Evolutionary conservation across 169 alveolate species (phyloP), one percentile per base, ranked within the genome.

Genomic region (Cryptosporidium meleagridis): DNA sequence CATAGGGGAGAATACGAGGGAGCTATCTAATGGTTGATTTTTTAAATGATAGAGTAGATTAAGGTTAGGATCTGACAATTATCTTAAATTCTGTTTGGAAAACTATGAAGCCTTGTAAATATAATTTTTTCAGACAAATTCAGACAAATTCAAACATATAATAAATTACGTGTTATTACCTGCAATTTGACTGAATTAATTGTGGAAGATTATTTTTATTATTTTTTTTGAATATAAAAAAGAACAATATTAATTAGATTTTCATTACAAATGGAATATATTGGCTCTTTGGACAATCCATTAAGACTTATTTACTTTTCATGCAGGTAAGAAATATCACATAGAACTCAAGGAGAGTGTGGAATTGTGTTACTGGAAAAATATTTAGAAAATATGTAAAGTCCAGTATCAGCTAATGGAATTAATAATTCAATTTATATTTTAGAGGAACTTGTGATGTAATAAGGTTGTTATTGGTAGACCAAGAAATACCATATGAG

Each of bases 371-470:
- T 9, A 37, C n/a, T 55, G 31, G 67, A 26, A 10, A 55, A 8
- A 3, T 55, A 55, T n/a, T 10, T 26, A 55, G 35, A 21, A 3
- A 29, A 14, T 48, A 48, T 3, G 23, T 48, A 12, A 48, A 48
- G 14, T 16, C 55, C 55, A 48, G 55, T 21, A 16, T 48, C 10
- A 7, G 18, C 3, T 67, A 67, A 31, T 12, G 41, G 35, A 33
- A 39, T 14, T 21, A 26, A 37, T 37, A 26, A 37, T 37, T 69
- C 41, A 37, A 70, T 70, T 1, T 8, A 55, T 8, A 41, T 21
- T 73, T 41, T 62, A 80, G 89, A 39, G 89, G 89, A 26, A 62
- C 89, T 29, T 80, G 89, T 33, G 89, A 80, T 39, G 89, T 62
- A 16, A 80, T 80, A n/a, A 59, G 89, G 62, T 41, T 80, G 41